phyloP scores from a whole-genome alignment of 2,329 filamentous ascomycete genomes.

The Cladosporium oxysporum region DNA sequence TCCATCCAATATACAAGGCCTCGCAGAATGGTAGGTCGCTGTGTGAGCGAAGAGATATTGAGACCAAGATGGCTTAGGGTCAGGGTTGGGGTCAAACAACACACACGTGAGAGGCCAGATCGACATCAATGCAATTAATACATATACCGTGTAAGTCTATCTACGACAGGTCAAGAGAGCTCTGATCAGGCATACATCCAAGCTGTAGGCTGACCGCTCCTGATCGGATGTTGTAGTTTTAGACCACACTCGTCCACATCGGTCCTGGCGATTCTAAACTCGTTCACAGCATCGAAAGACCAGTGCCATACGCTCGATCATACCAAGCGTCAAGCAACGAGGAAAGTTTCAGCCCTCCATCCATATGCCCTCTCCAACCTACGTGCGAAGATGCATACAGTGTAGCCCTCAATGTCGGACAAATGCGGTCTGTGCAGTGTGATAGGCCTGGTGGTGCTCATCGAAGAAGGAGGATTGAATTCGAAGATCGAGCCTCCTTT shows the following conservation, averaged over 20 bases:
- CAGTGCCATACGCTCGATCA: neutral
- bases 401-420: constrained; percentile 25
- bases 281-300: neutral
- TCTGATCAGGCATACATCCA: too few relatives aligned
- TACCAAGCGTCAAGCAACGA: neutral
- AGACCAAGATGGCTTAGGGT: neutral
- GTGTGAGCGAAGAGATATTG: too few relatives aligned
- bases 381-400: constrained; percentile 19
- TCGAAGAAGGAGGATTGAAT: constrained; percentile 23
- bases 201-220: neutral
- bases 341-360: neutral
- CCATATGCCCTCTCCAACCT: neutral
- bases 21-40: too few relatives aligned
- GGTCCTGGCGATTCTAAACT: too few relatives aligned
- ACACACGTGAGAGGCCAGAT: too few relatives aligned
- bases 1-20: too few relatives aligned
- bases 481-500: constrained; percentile 23
- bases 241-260: too few relatives aligned
- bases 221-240: too few relatives aligned
- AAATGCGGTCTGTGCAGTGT: constrained; percentile 25
- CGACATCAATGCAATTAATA: neutral
- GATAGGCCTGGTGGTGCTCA: constrained; percentile 14
- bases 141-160: too few relatives aligned
- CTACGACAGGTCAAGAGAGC: too few relatives aligned
- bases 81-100: neutral